Base-by-base conservation (phyloP, 805 yeast species). In the Lipomyces orientalis region DNA sequence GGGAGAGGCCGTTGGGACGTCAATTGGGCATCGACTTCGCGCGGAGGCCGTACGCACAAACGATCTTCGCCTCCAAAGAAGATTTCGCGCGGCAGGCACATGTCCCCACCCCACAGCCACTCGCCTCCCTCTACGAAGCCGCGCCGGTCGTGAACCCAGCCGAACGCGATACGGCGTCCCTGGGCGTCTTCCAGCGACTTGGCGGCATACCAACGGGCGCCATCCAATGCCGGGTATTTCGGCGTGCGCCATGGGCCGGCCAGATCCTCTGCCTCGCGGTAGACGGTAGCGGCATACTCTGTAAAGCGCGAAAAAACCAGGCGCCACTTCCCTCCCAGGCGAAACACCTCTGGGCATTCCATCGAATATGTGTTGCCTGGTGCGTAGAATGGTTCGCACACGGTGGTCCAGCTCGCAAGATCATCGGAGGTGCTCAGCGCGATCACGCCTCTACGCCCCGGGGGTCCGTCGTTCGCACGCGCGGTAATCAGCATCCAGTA, bases 161-260 rank as follows among this genome's bases (percentile, higher is more conserved):
- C 43, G 43, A 37, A 37, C 43, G 43, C 43, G 43, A 37, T 37
- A 37, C 43, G 43, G 43, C 43, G 43, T 37, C 43, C 43, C 10
- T 37, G 10, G 43, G 43, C 43, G 43, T 37, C 43, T 37, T 37
- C 43, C 43, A 37, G 43, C 43, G 43, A 37, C 43, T 37, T 37
- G 43, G 43, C 43, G 10, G 43, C 43, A 37, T 37, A 37, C 43
- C 43, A 37, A 37, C 43, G 43, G 43, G 43, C 43, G 43, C 43
- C 43, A 37, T 37, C 43, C 43, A 37, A 37, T 37, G 43, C 43
- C 43, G 43, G 43, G 43, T 37, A 37, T 37, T 37, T 37, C 43
- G 43, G 43, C 43, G 43, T 37, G 43, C 43, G 43, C 43, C 43
- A 37, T 37, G 43, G 43, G 43, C 43, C 43, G 43, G 43, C 43